Conservation (phyloP, 164 flowering plant genomes). For the Pachysandra terminalis region DNA sequence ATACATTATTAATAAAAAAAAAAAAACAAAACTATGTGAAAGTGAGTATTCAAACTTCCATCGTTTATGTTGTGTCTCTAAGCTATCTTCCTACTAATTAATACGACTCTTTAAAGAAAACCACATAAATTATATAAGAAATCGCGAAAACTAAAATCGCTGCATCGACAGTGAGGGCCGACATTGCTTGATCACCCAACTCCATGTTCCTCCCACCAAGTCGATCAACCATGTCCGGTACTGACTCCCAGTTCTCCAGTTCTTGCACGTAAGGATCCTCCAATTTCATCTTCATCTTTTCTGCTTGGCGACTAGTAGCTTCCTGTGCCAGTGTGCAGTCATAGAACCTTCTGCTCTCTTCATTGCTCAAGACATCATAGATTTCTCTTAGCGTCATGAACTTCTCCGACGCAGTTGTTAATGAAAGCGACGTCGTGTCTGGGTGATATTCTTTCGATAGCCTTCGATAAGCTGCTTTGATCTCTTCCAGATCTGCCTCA, state of each 20-base stretch:
- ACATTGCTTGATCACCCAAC: constrained; percentile 72
- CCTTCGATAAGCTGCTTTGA: constrained; percentile 73
- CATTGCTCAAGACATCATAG: constrained; percentile 63
- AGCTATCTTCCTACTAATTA: constrained; percentile 5
- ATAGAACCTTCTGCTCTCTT: constrained; percentile 67
- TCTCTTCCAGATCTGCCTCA: constrained; percentile 80
- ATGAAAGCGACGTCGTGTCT: constrained; percentile 80
- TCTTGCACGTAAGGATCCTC: constrained; percentile 75
- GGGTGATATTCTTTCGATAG: constrained; percentile 93
- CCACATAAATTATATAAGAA: constrained; percentile 47
- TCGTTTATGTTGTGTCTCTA: neutral
- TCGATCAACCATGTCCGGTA: constrained; percentile 81
- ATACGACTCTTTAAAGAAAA: constrained; percentile 39
- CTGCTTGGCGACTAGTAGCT: constrained; percentile 65
- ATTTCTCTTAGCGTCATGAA: constrained; percentile 72
- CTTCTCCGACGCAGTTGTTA: constrained; percentile 71
- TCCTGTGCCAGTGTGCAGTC: constrained; percentile 92
- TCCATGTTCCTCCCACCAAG: constrained; percentile 76
- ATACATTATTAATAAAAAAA: no score
- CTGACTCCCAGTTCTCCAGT: constrained; percentile 34
- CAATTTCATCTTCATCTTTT: constrained; percentile 64
- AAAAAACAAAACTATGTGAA: no score
- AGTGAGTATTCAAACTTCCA: no score
- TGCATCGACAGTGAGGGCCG: constrained; percentile 68
- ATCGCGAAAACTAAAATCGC: constrained; percentile 47